A percentile compares a stretch with the other conserved stretches of the same genome.
Conservation (phyloP, 2,329 filamentous ascomycete species). For the Daldinia sp. region DNA sequence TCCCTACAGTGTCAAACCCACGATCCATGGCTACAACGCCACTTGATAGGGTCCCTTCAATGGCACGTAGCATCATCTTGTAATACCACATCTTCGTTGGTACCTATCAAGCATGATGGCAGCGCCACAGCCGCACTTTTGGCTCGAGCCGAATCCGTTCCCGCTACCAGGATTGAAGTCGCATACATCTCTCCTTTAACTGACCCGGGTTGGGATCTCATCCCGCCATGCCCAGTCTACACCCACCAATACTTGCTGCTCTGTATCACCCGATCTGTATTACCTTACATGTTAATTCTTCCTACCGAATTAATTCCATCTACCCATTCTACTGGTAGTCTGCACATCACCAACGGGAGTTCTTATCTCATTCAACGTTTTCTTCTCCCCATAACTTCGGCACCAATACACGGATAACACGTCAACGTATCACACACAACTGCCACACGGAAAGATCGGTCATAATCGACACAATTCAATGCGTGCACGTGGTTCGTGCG, state of each 20-base stretch:
- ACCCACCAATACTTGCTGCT: background rate
- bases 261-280: constrained; percentile 22
- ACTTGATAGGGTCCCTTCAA: constrained; percentile 12
- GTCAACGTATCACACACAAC: constrained; percentile 69
- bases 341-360: constrained; percentile 58
- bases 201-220: background rate
- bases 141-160: constrained; percentile 9
- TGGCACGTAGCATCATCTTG: constrained; percentile 31
- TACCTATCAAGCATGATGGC: constrained; percentile 14
- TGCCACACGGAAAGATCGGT: constrained; percentile 50
- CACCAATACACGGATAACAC: constrained; percentile 63
- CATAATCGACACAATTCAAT: constrained; percentile 23
- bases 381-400: constrained; percentile 63
- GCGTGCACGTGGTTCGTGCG: constrained; percentile 64
- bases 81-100: constrained; percentile 23
- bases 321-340: constrained; percentile 2
- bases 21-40: constrained; percentile 13
- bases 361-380: constrained; percentile 65
- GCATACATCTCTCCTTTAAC: background rate
- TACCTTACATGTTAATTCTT: constrained; percentile 13
- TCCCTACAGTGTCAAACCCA: constrained; percentile 7
- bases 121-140: constrained; percentile 5
- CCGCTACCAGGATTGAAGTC: constrained; percentile 16
- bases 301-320: background rate
- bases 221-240: constrained; percentile 5